Evolutionary conservation across 129 eudicot genomes (phyloP), one percentile per base, ranked within the genome.

Genomic region (Flaveria linearis): DNA sequence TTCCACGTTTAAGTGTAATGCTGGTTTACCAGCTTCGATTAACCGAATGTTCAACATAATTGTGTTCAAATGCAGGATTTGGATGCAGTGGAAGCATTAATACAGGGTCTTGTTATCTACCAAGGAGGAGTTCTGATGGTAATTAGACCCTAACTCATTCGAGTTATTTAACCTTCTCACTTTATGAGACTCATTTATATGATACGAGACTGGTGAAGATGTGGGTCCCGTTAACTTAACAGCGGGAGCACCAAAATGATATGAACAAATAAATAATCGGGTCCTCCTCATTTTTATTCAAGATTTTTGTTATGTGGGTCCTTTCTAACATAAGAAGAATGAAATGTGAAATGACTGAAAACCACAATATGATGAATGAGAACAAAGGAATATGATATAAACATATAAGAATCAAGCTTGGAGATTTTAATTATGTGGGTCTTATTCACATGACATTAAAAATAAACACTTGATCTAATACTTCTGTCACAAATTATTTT

Each of bases 101-200:
- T 94, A 66, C 99, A 91, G 85, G 99, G 99, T 78, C 97, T 94
- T 71, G 96, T 94, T 58, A 76, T 94, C 76, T 94, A 89, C 89
- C 96, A 94, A 87, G 99, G 99, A 83, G 99, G 99, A 71, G 97
- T 94, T 71, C 82, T 94, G 73, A 94, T 94, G 99, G 99, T 94
- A 91, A 65, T 63, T 47, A 23, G 5, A 67, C 57, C 75, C 65
- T 43, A 61, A 66, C 70, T 33, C 58, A 46, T 33, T 53, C 42
- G 28, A 51, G 17, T 17, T 60, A 45, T 49, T 12, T 66, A 17
- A 51, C 65, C 17, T 68, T 80, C 68, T 53, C 55, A 33, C 33
- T 28, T 46, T 42, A 53, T 13, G 15, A 43, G 61, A 56, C 57
- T 13, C 30, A 1, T 71, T 9, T 18, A 39, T 5, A 49, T 15